phyloP scores from a whole-genome alignment of 1,139 yeast species.

The Pichia sp. region DNA sequence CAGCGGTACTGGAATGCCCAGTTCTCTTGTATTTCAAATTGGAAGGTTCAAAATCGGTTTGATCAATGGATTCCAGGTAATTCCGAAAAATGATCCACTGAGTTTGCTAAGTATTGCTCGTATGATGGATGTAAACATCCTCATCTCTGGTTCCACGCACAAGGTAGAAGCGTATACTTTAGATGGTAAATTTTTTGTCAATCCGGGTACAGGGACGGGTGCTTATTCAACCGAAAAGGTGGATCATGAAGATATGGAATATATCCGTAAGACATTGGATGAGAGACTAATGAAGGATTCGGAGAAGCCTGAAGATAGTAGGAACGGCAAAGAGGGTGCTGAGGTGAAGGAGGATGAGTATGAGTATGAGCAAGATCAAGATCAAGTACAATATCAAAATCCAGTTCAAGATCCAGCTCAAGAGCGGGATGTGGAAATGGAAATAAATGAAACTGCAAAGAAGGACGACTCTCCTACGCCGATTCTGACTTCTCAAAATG shows the following conservation, averaged over 20 bases:
- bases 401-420: too few species aligned
- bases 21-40: constrained; percentile 54
- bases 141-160: constrained; percentile 97
- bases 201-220: constrained; percentile 96
- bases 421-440: too few species aligned
- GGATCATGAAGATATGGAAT: not conserved
- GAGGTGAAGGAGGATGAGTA: not conserved
- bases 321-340: not conserved
- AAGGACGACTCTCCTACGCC: too few species aligned
- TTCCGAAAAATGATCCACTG: constrained; percentile 84
- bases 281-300: not conserved
- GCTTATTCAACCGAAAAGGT: constrained; percentile 56
- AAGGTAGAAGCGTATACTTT: constrained; percentile 87
- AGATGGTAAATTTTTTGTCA: constrained; percentile 86
- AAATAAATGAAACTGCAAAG: too few species aligned
- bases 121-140: constrained; percentile 83
- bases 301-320: not conserved
- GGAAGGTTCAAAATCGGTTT: constrained; percentile 77
- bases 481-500: too few species aligned
- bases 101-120: constrained; percentile 77
- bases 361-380: not conserved
- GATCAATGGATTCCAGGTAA: constrained; percentile 74
- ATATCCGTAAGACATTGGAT: too few species aligned
- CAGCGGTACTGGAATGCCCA: constrained; percentile 47
- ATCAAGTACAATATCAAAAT: constrained; percentile 1